These are phyloP conservation scores for Nemophila menziesii DNA, from an alignment of 257 asterid species.

Conservation along the genomic window DNA sequence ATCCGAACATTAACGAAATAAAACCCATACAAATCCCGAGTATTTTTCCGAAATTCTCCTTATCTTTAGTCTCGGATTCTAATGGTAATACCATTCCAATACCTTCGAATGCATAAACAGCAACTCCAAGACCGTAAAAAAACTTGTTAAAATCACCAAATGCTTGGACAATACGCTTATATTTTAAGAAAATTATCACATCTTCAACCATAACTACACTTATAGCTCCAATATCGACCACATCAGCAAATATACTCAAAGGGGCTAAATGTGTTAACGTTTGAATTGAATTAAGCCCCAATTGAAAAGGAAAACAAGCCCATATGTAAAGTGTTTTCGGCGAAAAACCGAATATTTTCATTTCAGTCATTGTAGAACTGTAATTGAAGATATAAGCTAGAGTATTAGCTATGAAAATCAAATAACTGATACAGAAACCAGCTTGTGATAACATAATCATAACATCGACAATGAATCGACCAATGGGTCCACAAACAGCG, in stretches of 20 bases:
- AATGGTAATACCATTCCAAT: constrained; percentile 16
- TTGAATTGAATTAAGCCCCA: constrained; percentile 16
- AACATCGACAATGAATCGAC: constrained; percentile 15
- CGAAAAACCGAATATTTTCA: constrained; percentile 11
- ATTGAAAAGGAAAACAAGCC: constrained; percentile 15
- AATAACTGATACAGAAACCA: constrained; percentile 12
- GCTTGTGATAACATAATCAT: constrained; percentile 16
- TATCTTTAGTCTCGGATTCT: constrained; percentile 18
- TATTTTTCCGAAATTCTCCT: constrained; percentile 12
- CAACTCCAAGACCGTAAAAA: constrained; percentile 15
- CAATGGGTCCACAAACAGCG: constrained; percentile 15
- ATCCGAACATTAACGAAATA: constrained; percentile 8
- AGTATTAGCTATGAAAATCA: constrained; percentile 16
- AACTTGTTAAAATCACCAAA: constrained; percentile 13
- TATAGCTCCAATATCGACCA: constrained; percentile 17
- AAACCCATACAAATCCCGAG: constrained; percentile 13
- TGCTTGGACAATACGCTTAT: constrained; percentile 11
- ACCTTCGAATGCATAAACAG: constrained; percentile 18
- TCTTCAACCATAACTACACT: constrained; percentile 19
- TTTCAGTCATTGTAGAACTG: neutral
- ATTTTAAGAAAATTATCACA: constrained; percentile 5
- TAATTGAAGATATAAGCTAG: constrained; percentile 13
- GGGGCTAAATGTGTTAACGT: constrained; percentile 18
- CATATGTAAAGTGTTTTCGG: constrained; percentile 11
- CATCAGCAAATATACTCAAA: constrained; percentile 20